Percentiles rank a stretch among this genome's conserved stretches.
Evolutionary conservation across 73 alveolate genomes (phyloP).

Genomic region (Durusdinium trenchii): DNA sequence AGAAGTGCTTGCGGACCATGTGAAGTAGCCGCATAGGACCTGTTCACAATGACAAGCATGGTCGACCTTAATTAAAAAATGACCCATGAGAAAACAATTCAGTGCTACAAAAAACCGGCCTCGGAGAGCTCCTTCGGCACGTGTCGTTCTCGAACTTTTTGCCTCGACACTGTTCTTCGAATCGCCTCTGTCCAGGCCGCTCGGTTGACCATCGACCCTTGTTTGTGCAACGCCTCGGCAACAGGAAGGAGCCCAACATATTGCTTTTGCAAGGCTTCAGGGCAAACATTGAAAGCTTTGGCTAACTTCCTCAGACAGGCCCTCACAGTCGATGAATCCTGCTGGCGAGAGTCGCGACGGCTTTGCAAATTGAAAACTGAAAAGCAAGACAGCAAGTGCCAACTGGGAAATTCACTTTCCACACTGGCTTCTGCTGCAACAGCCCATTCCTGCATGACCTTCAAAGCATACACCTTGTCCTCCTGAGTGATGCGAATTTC

Average conservation of each 20-base stretch:
- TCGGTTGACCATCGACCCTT: not conserved
- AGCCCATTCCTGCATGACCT: not conserved
- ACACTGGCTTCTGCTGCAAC: not conserved
- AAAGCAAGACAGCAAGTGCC: not conserved
- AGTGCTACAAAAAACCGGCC: not conserved
- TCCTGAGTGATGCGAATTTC: not conserved
- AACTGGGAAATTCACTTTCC: not conserved
- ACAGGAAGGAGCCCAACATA: not conserved
- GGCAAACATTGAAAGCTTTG: not conserved
- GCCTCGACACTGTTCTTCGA: not conserved
- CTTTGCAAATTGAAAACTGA: not conserved
- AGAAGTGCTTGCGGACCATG: not conserved
- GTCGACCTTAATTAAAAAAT: too few species aligned
- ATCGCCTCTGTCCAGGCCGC: not conserved
- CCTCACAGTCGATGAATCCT: not conserved
- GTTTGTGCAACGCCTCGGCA: not conserved
- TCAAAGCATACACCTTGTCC: not conserved
- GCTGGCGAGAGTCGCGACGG: not conserved
- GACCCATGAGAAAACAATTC: not conserved
- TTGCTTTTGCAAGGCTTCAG: not conserved
- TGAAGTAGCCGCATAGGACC: not conserved
- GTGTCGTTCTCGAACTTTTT: not conserved
- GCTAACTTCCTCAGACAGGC: not conserved
- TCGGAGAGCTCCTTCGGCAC: not conserved
- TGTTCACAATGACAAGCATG: not conserved